These are phyloP conservation scores for Termitomyces sp. DNA, from an alignment of 768 basidiomycete genomes.

Conservation along the genomic window DNA sequence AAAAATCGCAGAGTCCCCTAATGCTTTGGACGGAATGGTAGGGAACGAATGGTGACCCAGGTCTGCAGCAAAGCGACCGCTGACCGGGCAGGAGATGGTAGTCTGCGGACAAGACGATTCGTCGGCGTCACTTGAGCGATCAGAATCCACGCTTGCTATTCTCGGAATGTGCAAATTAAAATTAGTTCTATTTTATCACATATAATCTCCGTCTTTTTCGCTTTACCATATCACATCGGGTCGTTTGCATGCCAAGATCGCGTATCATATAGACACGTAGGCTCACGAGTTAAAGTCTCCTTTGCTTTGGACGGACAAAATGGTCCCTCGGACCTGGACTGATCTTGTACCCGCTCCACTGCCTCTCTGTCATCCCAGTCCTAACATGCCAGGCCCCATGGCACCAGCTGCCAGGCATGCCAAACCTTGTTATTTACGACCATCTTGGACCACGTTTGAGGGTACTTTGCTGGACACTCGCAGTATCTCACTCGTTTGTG, in stretches of 20 bases:
- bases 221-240: slow-evolving; percentile 1
- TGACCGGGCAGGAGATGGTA: slow-evolving; percentile 9
- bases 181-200: slow-evolving; percentile 21
- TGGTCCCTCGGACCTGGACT: background rate
- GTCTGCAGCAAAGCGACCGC: background rate
- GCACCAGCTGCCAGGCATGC: background rate
- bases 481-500: background rate
- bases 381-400: background rate
- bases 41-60: background rate
- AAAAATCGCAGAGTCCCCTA: background rate
- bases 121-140: slow-evolving; percentile 16
- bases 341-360: background rate
- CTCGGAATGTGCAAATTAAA: slow-evolving; percentile 15
- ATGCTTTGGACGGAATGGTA: background rate
- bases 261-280: background rate
- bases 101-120: slow-evolving; percentile 14
- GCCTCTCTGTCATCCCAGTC: background rate
- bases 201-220: slow-evolving; percentile 29
- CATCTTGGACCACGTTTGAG: slow-evolving; percentile 1
- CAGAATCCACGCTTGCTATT: slow-evolving; percentile 15
- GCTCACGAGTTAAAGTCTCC: background rate
- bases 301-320: background rate
- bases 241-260: background rate
- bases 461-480: background rate
- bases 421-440: background rate